Base-by-base conservation (phyloP, 768 basidiomycete genomes). In the Suillus brevipes region DNA sequence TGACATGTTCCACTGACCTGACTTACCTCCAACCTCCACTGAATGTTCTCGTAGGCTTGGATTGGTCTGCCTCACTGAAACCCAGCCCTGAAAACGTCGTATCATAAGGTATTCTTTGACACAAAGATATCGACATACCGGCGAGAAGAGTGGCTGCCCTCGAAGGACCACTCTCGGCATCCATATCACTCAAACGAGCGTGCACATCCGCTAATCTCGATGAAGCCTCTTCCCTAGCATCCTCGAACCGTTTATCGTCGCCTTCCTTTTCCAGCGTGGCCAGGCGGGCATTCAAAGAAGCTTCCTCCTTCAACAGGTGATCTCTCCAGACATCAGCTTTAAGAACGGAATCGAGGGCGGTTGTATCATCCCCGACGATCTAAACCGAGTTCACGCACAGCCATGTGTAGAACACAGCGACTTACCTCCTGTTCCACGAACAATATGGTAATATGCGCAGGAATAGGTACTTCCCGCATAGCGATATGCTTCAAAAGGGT, bases 271-370 rank as follows among this genome's bases (percentile, higher is more conserved):
- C 95, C 14, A 97, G 82, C 65, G 84, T 86, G 0, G 85, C 77
- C 2, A 99, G 84, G 66, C 86, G 84, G 0, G 84, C 84, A 71
- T 96, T 95, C 53, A 98, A 81, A 25, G 82, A 78, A 0, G 78
- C 78, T 76, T 99, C 96, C 72, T 99, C 95, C 63, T 88, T 90
- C 59, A 97, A 78, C 20, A 98, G 82, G 68, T 94, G 91, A 72
- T 97, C 95, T 74, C 97, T 85, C 95, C 97, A 99, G 38, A 99
- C 97, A 74, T 99, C 97, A n/a, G 97, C 97, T 76, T 96, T 95
- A n/a, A 99, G 83, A 25, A 99, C 97, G 1, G 96, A 95, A 25
- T 95, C 92, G 50, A 99, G 83, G 3, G 97, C 97, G 1, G 82
- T 80, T 0, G 95, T 99, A 68, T 96, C 95, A 75, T 99, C 97